Evolutionary conservation across 768 basidiomycete genomes (phyloP).

Genomic region (Lactifluus echinatus): DNA sequence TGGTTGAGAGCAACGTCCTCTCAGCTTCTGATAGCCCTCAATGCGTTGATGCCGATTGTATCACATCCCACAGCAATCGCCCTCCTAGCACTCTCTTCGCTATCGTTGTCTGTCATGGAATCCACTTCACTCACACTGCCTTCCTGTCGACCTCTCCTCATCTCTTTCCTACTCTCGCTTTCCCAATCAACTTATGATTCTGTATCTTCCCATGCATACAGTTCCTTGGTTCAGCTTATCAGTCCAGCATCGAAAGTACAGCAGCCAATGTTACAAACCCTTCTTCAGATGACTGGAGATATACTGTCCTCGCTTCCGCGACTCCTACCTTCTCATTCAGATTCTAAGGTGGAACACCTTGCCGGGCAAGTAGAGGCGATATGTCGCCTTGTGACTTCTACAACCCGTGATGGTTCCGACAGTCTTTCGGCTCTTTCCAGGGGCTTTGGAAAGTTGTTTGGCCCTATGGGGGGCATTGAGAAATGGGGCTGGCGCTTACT

Average conservation of each 20-base stretch:
- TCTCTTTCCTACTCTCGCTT: conserved; percentile 68
- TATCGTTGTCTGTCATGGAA: conserved; percentile 48
- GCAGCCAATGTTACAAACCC: conserved; percentile 41
- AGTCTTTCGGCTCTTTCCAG: conserved; percentile 39
- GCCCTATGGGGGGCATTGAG: conserved; percentile 77
- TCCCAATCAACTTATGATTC: conserved; percentile 48
- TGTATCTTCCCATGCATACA: conserved; percentile 42
- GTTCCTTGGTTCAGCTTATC: conserved; percentile 41
- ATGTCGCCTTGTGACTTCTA: conserved; percentile 39
- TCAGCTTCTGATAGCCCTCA: conserved; percentile 77
- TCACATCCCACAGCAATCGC: conserved; percentile 65
- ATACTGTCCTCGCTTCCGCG: conserved; percentile 65
- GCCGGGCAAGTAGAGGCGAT: conserved; percentile 63
- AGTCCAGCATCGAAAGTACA: conserved; percentile 33
- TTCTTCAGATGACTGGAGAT: conserved; percentile 56
- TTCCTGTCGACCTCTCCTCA: conserved; percentile 54
- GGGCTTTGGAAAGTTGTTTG: conserved; percentile 56
- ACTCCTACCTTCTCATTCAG: conserved; percentile 58
- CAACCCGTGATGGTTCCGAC: conserved; percentile 1
- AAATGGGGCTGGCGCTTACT: conserved; percentile 89
- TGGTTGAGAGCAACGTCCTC: conserved; percentile 80
- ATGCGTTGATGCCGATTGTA: conserved; percentile 60
- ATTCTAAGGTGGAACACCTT: conserved; percentile 63
- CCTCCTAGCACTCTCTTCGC: conserved; percentile 44
- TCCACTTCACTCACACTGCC: conserved; percentile 56